These are phyloP conservation scores for Chytridiales sp. DNA, from an alignment of 371 early-diverging fungal species.

Conservation along the genomic window DNA sequence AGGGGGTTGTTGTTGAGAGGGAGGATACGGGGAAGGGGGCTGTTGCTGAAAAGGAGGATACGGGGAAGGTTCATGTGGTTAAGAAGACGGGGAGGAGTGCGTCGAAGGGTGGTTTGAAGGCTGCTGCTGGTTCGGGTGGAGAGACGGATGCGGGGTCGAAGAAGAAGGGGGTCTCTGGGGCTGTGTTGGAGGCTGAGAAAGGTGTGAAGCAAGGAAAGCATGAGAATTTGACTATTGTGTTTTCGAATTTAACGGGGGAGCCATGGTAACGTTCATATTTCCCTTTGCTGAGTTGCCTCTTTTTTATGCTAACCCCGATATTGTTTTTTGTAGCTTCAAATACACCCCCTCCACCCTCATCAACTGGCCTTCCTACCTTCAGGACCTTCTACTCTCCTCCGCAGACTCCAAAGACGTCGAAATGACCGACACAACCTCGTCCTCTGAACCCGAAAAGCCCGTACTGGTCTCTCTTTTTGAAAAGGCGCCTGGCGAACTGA, in stretches of 20 bases:
- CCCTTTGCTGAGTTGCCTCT: too few species aligned
- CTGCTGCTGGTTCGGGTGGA: neutral
- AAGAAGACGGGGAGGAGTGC: neutral
- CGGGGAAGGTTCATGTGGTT: neutral
- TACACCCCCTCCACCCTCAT: constrained; percentile 42
- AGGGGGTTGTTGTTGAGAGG: neutral
- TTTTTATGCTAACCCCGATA: neutral
- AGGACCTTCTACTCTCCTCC: constrained; percentile 15
- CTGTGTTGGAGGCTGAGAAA: constrained; percentile 36
- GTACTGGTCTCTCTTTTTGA: neutral
- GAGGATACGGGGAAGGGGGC: neutral
- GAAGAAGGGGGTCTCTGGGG: too few species aligned
- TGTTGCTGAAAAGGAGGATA: neutral
- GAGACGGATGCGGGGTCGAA: constrained; percentile 26
- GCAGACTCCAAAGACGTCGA: constrained; percentile 7
- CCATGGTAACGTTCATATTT: constrained; percentile 43
- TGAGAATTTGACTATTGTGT: constrained; percentile 47
- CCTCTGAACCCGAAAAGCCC: neutral
- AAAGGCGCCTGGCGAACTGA: constrained; percentile 14
- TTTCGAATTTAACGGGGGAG: constrained; percentile 44
- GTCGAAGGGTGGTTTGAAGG: constrained; percentile 2
- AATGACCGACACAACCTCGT: neutral
- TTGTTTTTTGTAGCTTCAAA: constrained; percentile 35
- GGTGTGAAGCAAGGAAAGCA: constrained; percentile 28
- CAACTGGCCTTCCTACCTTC: constrained; percentile 38